Evolutionary conservation across 2,329 filamentous ascomycete genomes (phyloP), one percentile per base, ranked within the genome.

Genomic region (Ophiobolus disseminans): DNA sequence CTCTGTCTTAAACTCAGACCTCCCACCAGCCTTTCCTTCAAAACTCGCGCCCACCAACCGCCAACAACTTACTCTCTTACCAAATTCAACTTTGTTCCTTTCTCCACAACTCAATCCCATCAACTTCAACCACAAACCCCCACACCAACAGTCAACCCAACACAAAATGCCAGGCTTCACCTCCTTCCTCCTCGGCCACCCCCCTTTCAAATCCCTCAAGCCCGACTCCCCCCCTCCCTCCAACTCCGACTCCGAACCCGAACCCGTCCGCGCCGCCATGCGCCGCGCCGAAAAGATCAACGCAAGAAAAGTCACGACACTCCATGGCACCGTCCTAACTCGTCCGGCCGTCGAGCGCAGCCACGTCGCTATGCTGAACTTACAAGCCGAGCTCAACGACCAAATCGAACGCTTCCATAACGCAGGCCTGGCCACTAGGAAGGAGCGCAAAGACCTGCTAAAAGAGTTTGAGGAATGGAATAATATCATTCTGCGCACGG

Each of bases 91-190:
- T 26, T 26, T 26, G 7, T 26, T 26, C 23, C 23, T 7, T 26
- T 26, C n/a, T n/a, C 11, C 22, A 43, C 14, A 11, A 36, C n/a
- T 13, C 32, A 31, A 9, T 19, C 17, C 23, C 40, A 36, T 9
- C 2, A 16, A 13, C 16, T 17, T 9, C 4, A 19, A 41, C 23
- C 30, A 22, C 2, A 9, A 1, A 4, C 34, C 5, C 10, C 7
- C 6, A 10, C 20, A 40, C 22, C 9, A 10, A 4, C 21, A 14
- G 17, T 10, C 30, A 14, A 7, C 7, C 9, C 20, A 34, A 16
- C 8, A 16, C 41, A 38, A 13, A 13, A 45, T 45, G 41, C 41
- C 41, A 38, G 32, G 41, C 32, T 45, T 45, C 20, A 45, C 21
- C 16, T 45, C 41, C 32, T 37, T 45, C 32, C 32, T 38, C 22